Conservation (phyloP, 2,329 filamentous ascomycete genomes). For the Coniochaeta sp. region DNA sequence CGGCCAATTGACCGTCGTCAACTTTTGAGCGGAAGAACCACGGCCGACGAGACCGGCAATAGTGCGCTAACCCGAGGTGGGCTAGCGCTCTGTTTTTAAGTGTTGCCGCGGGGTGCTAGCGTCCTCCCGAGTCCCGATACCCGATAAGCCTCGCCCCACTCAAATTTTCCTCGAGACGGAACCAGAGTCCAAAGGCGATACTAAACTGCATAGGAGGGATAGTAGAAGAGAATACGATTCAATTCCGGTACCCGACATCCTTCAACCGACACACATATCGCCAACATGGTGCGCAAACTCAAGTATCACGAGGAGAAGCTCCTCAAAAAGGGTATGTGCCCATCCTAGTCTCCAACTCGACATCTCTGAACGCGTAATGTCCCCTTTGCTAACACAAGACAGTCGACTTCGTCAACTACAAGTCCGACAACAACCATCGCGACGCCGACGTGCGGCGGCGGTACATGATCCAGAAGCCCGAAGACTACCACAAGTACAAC, state of each 20-base stretch:
- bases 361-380: no score
- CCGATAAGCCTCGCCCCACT: not conserved
- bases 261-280: not conserved
- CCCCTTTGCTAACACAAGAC: slow-evolving; percentile 37
- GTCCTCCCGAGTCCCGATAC: no score
- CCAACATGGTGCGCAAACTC: slow-evolving; percentile 83
- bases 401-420: slow-evolving; percentile 84
- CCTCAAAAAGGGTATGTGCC: slow-evolving; percentile 49
- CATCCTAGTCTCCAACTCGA: not conserved
- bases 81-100: not conserved
- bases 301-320: slow-evolving; percentile 97
- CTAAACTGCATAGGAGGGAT: no score
- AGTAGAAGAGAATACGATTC: no score
- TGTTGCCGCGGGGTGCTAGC: not conserved
- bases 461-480: slow-evolving; percentile 85
- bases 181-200: not conserved
- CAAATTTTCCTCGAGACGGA: not conserved
- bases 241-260: not conserved
- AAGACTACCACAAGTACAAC: slow-evolving; percentile 70
- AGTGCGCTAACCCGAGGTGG: not conserved
- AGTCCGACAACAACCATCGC: slow-evolving; percentile 79
- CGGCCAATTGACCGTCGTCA: not conserved
- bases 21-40: slow-evolving; percentile 3
- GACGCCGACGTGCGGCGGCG: slow-evolving; percentile 64
- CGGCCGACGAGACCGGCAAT: not conserved